These are phyloP conservation scores for Neofusicoccum ribis DNA, from an alignment of 2,329 filamentous ascomycete species.

Conservation along the genomic window DNA sequence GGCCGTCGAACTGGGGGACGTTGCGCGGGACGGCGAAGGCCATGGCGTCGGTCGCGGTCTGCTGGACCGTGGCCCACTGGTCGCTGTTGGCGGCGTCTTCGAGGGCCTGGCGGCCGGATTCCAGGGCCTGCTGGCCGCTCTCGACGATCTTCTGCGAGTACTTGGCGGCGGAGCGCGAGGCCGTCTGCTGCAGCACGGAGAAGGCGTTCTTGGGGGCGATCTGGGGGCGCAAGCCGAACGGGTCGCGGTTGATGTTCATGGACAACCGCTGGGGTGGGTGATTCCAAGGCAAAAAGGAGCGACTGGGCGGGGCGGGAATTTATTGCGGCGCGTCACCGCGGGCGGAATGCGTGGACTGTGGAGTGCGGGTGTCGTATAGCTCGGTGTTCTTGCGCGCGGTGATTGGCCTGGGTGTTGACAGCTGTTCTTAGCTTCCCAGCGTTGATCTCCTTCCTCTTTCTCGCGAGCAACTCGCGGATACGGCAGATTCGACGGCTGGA, in stretches of 20 bases:
- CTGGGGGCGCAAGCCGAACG: constrained; percentile 45
- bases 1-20: constrained; percentile 44
- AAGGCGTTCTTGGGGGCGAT: constrained; percentile 31
- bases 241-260: constrained; percentile 40
- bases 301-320: constrained; percentile 10
- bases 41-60: constrained; percentile 33
- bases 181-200: constrained; percentile 33
- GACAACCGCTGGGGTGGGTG: background rate
- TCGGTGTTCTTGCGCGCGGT: background rate
- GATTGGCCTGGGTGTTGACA: constrained; percentile 17
- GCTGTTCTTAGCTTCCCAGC: background rate
- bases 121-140: constrained; percentile 34
- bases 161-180: constrained; percentile 29
- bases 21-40: constrained; percentile 45
- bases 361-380: constrained; percentile 1
- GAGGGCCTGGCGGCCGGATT: constrained; percentile 35
- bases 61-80: constrained; percentile 23
- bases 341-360: background rate
- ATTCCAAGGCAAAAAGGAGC: background rate
- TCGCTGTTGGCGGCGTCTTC: constrained; percentile 29
- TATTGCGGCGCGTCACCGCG: background rate
- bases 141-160: constrained; percentile 28
- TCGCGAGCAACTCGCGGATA: constrained; percentile 6
- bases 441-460: constrained; percentile 16
- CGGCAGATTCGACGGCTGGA: background rate